A percentile compares a stretch with the other conserved stretches of the same genome.
These are phyloP conservation scores for Petunia hybrid DNA, from an alignment of 305 asterid genomes.

Conservation along the genomic window DNA sequence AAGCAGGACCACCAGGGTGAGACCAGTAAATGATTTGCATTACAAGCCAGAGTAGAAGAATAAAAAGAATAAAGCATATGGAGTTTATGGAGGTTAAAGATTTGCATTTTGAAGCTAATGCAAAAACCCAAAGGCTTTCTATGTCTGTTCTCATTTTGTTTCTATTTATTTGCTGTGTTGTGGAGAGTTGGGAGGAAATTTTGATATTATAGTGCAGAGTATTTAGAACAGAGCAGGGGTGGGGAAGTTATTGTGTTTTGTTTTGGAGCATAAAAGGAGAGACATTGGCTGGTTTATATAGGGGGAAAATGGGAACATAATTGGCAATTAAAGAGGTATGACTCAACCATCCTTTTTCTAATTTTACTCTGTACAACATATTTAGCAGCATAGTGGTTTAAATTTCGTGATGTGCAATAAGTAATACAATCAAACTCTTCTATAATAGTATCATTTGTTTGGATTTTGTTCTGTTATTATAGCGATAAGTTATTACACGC, in stretches of 20 bases:
- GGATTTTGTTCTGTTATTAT: too few relatives aligned
- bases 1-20: slow-evolving; percentile 84
- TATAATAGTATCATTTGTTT: too few relatives aligned
- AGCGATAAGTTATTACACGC: too few relatives aligned
- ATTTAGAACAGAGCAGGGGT: slow-evolving; percentile 4
- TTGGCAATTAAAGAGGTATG: not conserved
- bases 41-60: slow-evolving; percentile 44
- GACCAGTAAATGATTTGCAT: slow-evolving; percentile 70
- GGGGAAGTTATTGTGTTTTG: not conserved
- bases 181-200: not conserved
- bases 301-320: not conserved
- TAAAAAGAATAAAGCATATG: slow-evolving; percentile 40
- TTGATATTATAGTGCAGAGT: not conserved
- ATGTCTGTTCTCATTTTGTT: slow-evolving; percentile 45
- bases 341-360: not conserved
- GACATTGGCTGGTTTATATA: slow-evolving; percentile 15
- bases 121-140: slow-evolving; percentile 67
- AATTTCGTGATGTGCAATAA: not conserved
- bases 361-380: not conserved
- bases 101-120: slow-evolving; percentile 60
- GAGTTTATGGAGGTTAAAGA: slow-evolving; percentile 46
- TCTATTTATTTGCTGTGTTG: not conserved
- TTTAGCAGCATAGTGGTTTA: not conserved
- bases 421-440: not conserved
- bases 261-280: not conserved